Evolutionary conservation across 441 rosid species (phyloP).

Genomic region (Capsella rubella): DNA sequence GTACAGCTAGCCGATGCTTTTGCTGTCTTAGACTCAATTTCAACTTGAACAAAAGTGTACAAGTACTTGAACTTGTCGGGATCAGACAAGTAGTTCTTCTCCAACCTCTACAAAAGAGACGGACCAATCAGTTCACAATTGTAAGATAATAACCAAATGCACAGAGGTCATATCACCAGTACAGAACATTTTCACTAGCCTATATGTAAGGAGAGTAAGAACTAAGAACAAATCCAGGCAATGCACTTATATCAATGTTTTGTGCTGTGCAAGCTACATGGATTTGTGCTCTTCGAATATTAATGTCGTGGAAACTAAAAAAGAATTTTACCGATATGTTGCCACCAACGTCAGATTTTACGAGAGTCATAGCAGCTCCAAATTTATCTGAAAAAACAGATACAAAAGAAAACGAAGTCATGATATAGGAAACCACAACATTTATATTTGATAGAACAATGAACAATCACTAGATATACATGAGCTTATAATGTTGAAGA

Average conservation of each 20-base stretch:
- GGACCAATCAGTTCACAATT: not conserved
- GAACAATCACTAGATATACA: not conserved
- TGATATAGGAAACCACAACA: constrained; percentile 7
- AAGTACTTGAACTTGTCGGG: constrained; percentile 64
- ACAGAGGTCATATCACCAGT: not conserved
- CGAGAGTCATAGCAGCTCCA: constrained; percentile 89
- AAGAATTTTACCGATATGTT: constrained; percentile 67
- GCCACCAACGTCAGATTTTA: constrained; percentile 89
- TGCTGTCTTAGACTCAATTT: constrained; percentile 75
- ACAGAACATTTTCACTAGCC: not conserved
- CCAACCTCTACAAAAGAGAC: constrained; percentile 69
- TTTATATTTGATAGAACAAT: not conserved
- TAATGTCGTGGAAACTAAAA: constrained; percentile 2
- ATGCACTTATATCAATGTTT: not conserved
- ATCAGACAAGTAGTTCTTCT: constrained; percentile 68
- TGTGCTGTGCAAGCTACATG: not conserved
- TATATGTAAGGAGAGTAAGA: not conserved
- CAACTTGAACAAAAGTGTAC: constrained; percentile 82
- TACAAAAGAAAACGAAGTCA: constrained; percentile 15
- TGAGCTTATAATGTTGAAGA: not conserved
- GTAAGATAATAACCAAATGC: constrained; percentile 14
- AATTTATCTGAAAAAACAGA: constrained; percentile 69
- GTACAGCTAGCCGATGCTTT: constrained; percentile 89
- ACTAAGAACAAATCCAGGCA: not conserved
- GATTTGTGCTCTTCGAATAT: constrained; percentile 6